Percentiles rank a stretch among this genome's conserved stretches.
These are phyloP conservation scores for Fusarium cyanostomum DNA, from an alignment of 2,329 filamentous ascomycete species.

Conservation along the genomic window DNA sequence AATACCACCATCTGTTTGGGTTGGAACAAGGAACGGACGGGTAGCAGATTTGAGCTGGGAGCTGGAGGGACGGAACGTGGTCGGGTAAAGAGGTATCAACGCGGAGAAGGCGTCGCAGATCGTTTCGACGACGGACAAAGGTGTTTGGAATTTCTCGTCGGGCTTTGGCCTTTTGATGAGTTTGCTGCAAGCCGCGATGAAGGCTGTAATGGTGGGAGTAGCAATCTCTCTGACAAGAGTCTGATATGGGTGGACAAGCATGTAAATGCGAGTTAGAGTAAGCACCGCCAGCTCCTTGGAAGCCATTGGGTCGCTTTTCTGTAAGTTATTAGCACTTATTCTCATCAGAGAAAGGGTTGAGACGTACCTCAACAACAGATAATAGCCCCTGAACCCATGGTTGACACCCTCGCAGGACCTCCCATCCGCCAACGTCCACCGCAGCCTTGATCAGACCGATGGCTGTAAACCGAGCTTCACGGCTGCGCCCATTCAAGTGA, in stretches of 20 bases:
- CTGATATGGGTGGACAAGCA: slow-evolving; percentile 81
- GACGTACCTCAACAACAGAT: slow-evolving; percentile 73
- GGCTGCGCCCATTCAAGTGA: slow-evolving; percentile 78
- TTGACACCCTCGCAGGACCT: slow-evolving; percentile 76
- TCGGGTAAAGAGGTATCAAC: slow-evolving; percentile 82
- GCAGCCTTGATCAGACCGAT: slow-evolving; percentile 81
- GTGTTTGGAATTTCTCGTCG: slow-evolving; percentile 44
- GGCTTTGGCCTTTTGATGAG: slow-evolving; percentile 61
- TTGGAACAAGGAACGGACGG: slow-evolving; percentile 70
- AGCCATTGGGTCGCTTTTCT: slow-evolving; percentile 81
- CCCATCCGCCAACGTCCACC: slow-evolving; percentile 86
- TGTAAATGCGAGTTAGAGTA: slow-evolving; percentile 83
- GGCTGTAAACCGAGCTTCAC: slow-evolving; percentile 80
- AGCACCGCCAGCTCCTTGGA: slow-evolving; percentile 82
- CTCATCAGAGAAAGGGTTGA: neutral
- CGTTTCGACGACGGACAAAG: slow-evolving; percentile 67
- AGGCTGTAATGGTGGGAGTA: slow-evolving; percentile 80
- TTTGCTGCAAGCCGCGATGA: slow-evolving; percentile 77
- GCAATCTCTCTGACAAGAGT: slow-evolving; percentile 88
- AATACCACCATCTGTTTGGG: slow-evolving; percentile 59
- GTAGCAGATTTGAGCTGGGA: slow-evolving; percentile 72
- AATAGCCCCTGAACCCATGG: slow-evolving; percentile 83
- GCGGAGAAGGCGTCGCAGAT: slow-evolving; percentile 76
- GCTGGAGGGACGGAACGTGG: slow-evolving; percentile 81
- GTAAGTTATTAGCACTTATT: slow-evolving; percentile 29